Base-by-base conservation (phyloP, 176 grass and related monocot species). In the Avena insularis region DNA sequence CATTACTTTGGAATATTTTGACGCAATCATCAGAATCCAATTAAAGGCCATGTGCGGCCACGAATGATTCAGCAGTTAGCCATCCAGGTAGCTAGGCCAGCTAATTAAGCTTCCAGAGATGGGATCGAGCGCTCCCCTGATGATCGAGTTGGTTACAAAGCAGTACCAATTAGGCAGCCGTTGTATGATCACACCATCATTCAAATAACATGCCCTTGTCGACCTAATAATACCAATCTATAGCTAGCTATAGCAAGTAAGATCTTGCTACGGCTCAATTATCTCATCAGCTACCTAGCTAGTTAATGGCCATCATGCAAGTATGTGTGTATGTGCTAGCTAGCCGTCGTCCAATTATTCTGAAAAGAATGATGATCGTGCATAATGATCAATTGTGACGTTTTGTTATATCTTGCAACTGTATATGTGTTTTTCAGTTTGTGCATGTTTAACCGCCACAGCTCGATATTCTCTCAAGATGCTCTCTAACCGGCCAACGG, bases 61-160 rank as follows among this genome's bases (percentile, higher is more conserved):
- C 79, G 69, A 71, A 86, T 82, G 86, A 84, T 89, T 43, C 82
- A 36, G 82, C 45, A 0, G 76, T 85, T 89, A 62, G 65, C 66
- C 71, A 43, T 43, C 40, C 40, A 75, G 21, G 47, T 85, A 77
- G 58, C 27, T 53, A 51, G 19, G 54, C 54, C 16, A 25, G n/a
- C 46, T 27, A 25, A 76, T 75, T n/a, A 74, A 85, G 29, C 73
- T 76, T 3, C 61, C 2, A 17, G 23, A 10, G 47, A 75, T 63
- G 10, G 25, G 25, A 81, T 25, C 54, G 20, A 35, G 33, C 33
- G 33, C 33, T 1, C 27, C 14, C 85, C 71, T 49, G 45, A 76
- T 53, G 66, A 23, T 20, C 46, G 11, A 55, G 71, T 31, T 68
- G 5, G 71, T 88, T 66, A 35, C 43, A 75, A 84, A 75, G 57